These are phyloP conservation scores for Aureobasidium vineae DNA, from an alignment of 2,329 filamentous ascomycete species.

Conservation along the genomic window DNA sequence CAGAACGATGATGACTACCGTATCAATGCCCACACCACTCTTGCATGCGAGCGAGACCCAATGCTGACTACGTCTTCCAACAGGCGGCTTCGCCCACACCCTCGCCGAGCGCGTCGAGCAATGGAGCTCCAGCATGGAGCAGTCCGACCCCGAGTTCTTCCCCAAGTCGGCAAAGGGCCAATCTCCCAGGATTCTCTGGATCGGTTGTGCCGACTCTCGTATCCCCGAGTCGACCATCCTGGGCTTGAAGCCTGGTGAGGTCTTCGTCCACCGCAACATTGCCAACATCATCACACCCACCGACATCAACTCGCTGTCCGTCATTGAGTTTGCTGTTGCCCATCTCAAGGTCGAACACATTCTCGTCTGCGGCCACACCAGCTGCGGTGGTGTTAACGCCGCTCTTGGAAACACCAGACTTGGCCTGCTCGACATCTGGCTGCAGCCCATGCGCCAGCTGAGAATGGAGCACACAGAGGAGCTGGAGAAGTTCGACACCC, in stretches of 20 bases:
- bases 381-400: constrained; percentile 59
- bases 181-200: constrained; percentile 68
- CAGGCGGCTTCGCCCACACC: constrained; percentile 61
- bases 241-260: constrained; percentile 74
- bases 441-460: constrained; percentile 56
- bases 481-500: constrained; percentile 47
- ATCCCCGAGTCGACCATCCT: constrained; percentile 81
- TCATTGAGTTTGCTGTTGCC: constrained; percentile 75
- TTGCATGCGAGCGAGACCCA: background rate
- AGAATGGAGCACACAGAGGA: constrained; percentile 54
- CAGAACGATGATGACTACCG: constrained; percentile 19
- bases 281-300: constrained; percentile 75
- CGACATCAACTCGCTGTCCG: constrained; percentile 71
- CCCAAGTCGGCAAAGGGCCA: constrained; percentile 65
- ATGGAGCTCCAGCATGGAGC: constrained; percentile 65
- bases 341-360: constrained; percentile 66
- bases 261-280: constrained; percentile 89
- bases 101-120: constrained; percentile 64
- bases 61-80: constrained; percentile 9
- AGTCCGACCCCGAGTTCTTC: constrained; percentile 70
- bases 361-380: constrained; percentile 61
- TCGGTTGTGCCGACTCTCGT: constrained; percentile 83
- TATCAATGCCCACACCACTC: background rate
- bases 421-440: constrained; percentile 60
- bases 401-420: constrained; percentile 57